Evolutionary conservation across 306 rosid species (phyloP).

Genomic region (Fragaria nilgerrensis): DNA sequence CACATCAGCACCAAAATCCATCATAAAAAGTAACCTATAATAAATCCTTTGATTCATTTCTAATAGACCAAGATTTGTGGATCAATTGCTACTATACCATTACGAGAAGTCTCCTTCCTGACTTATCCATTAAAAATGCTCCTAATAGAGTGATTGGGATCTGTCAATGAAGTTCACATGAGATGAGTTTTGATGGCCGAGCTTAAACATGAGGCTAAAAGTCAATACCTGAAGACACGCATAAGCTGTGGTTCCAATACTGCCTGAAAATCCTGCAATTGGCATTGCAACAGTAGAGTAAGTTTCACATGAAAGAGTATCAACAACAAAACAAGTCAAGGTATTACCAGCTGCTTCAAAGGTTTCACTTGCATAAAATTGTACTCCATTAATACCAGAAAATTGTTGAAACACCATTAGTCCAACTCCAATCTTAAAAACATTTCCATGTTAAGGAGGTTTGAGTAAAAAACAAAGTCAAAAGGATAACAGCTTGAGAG

Average conservation of each 20-base stretch:
- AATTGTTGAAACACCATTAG: slow-evolving; percentile 53
- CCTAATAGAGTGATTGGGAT: slow-evolving; percentile 46
- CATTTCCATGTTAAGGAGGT: not conserved
- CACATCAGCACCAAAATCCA: slow-evolving; percentile 2
- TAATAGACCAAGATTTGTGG: not conserved
- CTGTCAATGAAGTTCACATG: slow-evolving; percentile 19
- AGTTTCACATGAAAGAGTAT: not conserved
- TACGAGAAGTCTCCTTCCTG: slow-evolving; percentile 50
- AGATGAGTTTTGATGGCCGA: not conserved
- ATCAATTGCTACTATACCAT: slow-evolving; percentile 30
- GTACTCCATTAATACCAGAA: slow-evolving; percentile 43
- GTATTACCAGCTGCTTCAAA: slow-evolving; percentile 38
- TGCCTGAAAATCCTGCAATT: slow-evolving; percentile 54
- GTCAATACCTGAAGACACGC: slow-evolving; percentile 59
- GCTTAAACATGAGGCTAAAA: not conserved
- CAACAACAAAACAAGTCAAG: not conserved
- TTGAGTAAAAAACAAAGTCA: not conserved
- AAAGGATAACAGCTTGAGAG: not conserved
- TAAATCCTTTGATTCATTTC: not conserved
- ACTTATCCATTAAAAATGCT: slow-evolving; percentile 42
- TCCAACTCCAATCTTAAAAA: slow-evolving; percentile 45
- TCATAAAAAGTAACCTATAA: not conserved
- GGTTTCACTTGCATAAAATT: slow-evolving; percentile 49
- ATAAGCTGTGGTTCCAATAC: slow-evolving; percentile 60
- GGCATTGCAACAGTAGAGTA: not conserved